Evolutionary conservation across 2,329 filamentous ascomycete genomes (phyloP), one percentile per base, ranked within the genome.

Genomic region (Cordyceps pruinosa): DNA sequence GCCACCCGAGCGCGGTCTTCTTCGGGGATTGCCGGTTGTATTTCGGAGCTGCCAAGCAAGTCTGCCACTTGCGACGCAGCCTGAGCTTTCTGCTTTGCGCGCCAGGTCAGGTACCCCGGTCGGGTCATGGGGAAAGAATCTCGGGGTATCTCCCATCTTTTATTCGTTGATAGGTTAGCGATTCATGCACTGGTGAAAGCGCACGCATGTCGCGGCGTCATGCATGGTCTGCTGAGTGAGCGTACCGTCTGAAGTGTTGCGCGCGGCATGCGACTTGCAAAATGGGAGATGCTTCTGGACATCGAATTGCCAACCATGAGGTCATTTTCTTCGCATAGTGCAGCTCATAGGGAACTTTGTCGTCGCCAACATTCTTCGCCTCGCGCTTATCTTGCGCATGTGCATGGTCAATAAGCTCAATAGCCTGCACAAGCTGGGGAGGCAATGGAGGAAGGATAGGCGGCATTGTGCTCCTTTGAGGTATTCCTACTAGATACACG

Each of bases 251-350:
- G 65, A 95, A 89, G 71, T 96, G 90, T 70, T 95, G 90, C 12
- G 89, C 90, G 62, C 89, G 85, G 62, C 91, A 87, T 19, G 90
- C 90, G 47, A 94, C 77, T 61, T 83, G 83, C 55, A 96, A 77
- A 25, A 82, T 72, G 1, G 86, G 84, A 2, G 86, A 84, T 1
- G 89, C 85, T 28, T 76, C 63, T 0, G 88, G 84, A 9, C 73
- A 72, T 60, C 85, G 82, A 17, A 78, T 72, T 9, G 75, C 68
- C 32, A 96, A 84, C 78, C 88, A 94, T 32, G 75, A 73, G 51
- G 87, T 90, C 87, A 92, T 92, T 70, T 90, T 85, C 51, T 80
- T 78, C 7, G 90, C 89, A 69, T 95, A 95, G 74, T 90, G 85
- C 1, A 93, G 83, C 72, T 95, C 90, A 72, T 90, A 91, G 1